Evolutionary conservation across 768 basidiomycete genomes (phyloP), one percentile per base, ranked within the genome.

Genomic region (Leccinum variicolor): DNA sequence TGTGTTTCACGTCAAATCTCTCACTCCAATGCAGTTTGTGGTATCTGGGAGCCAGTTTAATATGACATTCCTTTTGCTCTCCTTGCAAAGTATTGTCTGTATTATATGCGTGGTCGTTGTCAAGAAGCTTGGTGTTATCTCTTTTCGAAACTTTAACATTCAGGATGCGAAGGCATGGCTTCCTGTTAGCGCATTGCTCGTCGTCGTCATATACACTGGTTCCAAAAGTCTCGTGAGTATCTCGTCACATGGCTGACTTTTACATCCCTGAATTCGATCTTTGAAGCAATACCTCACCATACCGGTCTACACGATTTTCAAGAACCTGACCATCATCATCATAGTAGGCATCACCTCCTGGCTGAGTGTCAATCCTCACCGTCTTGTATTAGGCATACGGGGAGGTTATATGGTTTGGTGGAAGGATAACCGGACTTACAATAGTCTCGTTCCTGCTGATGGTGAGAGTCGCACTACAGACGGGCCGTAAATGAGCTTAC

Each of bases 301-400:
- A 74, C 97, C 97, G 0, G 87, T 98, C 26, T 99, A 98, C 75
- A 98, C 97, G 1, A 98, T 99, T 62, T 98, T 98, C 84, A 99
- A 99, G 75, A 99, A 99, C 71, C 69, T 98, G 67, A 98, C 97
- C n/a, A 99, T 98, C 66, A 98, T 99, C 63, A 82, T 99, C 28
- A 98, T 98, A 68, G 95, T 93, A 62, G 63, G 89, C 79, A 9
- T 23, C 53, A 23, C 26, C 15, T 52, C 19, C 14, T 55, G 21
- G 4, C 21, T 6, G 28, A 17, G 43, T 57, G 54, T 36, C 9
- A 23, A 50, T 53, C 6, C 50, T 56, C 59, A 55, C 29, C 14
- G 5, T 34, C 33, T 52, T 29, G 26, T 53, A 45, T 47, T 55
- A 95, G 93, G 94, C 97, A 8, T 97, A 99, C 69, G 97, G 97